Conservation (phyloP, 1,284 basidiomycete species). For the Pascua sp. region DNA sequence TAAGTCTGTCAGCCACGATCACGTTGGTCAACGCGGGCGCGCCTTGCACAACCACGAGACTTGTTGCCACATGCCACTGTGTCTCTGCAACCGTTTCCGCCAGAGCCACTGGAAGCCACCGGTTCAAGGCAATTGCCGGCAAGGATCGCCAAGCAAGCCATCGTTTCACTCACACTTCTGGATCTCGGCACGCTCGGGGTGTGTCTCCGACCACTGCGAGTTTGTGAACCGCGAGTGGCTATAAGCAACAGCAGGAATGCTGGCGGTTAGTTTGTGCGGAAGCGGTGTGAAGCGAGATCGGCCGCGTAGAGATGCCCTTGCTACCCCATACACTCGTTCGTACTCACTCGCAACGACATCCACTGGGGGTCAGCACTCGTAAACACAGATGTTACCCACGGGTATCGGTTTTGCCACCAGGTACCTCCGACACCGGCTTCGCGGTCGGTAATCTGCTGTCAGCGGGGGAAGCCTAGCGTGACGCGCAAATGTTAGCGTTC, state of each 20-base stretch:
- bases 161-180: constrained; percentile 6
- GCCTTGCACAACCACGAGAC: too few species aligned
- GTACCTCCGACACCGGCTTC: constrained; percentile 16
- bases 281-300: background rate
- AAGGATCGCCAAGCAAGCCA: too few species aligned
- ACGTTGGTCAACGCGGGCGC: too few species aligned
- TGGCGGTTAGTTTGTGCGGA: background rate
- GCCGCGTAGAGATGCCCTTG: background rate
- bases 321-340: too few species aligned
- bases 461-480: background rate
- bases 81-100: background rate
- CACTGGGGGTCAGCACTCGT: background rate
- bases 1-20: background rate
- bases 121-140: background rate
- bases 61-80: too few species aligned
- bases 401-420: constrained; percentile 17
- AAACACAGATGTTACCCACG: background rate
- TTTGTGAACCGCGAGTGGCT: constrained; percentile 17
- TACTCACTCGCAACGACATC: constrained; percentile 12
- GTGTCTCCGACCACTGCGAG: constrained; percentile 17
- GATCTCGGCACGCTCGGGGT: constrained; percentile 16
- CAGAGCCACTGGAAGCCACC: background rate
- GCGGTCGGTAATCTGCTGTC: constrained; percentile 10
- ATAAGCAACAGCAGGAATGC: constrained; percentile 14
- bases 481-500: too few species aligned